phyloP scores from a whole-genome alignment of 768 basidiomycete genomes.

The Phaffia tasmanica region DNA sequence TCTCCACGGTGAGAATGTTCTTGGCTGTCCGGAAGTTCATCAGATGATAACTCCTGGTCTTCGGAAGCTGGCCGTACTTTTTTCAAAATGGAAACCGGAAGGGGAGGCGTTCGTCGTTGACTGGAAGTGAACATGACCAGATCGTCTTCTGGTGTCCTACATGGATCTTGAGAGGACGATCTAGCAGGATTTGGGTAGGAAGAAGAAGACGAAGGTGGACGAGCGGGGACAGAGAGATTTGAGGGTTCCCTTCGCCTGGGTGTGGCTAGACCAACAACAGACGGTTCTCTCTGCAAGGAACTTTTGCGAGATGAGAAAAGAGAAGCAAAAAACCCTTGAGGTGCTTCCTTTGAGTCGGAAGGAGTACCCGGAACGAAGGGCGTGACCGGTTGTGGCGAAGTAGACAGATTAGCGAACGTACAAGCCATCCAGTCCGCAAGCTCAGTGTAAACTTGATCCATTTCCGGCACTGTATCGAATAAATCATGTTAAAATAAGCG shows the following conservation, averaged over 20 bases:
- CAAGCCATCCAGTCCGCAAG: conserved; percentile 85
- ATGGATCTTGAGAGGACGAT: neutral
- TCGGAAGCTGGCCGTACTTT: neutral
- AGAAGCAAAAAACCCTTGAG: no score
- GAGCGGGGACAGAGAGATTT: neutral
- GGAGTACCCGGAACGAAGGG: neutral
- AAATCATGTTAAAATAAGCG: neutral
- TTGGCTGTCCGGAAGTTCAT: neutral
- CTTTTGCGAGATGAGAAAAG: neutral
- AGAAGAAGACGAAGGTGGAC: neutral
- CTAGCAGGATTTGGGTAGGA: neutral
- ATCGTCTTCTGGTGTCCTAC: conserved; percentile 43
- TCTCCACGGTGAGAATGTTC: neutral
- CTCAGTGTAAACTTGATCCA: conserved; percentile 45
- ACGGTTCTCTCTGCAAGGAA: neutral
- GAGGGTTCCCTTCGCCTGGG: neutral
- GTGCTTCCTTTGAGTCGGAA: neutral
- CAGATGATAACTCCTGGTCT: neutral
- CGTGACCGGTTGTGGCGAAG: neutral
- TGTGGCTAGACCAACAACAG: neutral
- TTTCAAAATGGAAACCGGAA: conserved; percentile 19
- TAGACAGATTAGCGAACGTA: conserved; percentile 44
- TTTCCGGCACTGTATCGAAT: conserved; percentile 59
- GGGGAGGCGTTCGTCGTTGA: conserved; percentile 37
- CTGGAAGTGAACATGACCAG: conserved; percentile 62